A percentile compares a stretch with the other conserved stretches of the same genome.
Evolutionary conservation across 2,329 filamentous ascomycete genomes (phyloP).

Genomic region (Fusarium sp.): DNA sequence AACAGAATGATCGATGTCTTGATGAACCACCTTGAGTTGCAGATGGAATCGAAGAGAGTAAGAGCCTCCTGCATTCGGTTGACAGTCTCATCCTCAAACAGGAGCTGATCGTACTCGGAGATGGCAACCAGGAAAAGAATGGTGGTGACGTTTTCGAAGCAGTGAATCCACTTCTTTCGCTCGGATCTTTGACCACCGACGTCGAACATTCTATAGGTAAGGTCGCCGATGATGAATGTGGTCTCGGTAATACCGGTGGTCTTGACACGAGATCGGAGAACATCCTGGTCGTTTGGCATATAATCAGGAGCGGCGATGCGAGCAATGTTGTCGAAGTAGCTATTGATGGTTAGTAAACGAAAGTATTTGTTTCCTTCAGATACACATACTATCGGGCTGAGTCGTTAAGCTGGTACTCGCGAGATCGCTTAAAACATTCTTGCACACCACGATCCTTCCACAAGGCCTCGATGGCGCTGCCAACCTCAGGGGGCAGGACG

Average conservation of each 20-base stretch:
- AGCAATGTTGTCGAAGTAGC: conserved; percentile 95
- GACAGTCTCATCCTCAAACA: conserved; percentile 96
- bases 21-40: conserved; percentile 90
- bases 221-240: conserved; percentile 91
- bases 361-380: background rate
- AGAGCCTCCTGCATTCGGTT: conserved; percentile 93
- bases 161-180: conserved; percentile 99
- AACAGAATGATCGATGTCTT: conserved; percentile 90
- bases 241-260: conserved; percentile 98
- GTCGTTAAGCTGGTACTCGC: conserved; percentile 96
- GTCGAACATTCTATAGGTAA: conserved; percentile 98
- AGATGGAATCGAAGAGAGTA: conserved; percentile 86
- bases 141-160: conserved; percentile 97
- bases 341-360: conserved; percentile 53
- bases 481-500: conserved; percentile 91
- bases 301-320: conserved; percentile 92
- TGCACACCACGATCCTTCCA: conserved; percentile 95
- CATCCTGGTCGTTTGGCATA: conserved; percentile 93
- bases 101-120: conserved; percentile 93
- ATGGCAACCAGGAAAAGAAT: conserved; percentile 97
- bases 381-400: conserved; percentile 88
- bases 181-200: conserved; percentile 95
- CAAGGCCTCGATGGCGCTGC: conserved; percentile 87
- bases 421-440: conserved; percentile 92
- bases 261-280: conserved; percentile 95